Base-by-base conservation (phyloP, 805 yeast genomes). In the Nakazawaea siamensis region DNA sequence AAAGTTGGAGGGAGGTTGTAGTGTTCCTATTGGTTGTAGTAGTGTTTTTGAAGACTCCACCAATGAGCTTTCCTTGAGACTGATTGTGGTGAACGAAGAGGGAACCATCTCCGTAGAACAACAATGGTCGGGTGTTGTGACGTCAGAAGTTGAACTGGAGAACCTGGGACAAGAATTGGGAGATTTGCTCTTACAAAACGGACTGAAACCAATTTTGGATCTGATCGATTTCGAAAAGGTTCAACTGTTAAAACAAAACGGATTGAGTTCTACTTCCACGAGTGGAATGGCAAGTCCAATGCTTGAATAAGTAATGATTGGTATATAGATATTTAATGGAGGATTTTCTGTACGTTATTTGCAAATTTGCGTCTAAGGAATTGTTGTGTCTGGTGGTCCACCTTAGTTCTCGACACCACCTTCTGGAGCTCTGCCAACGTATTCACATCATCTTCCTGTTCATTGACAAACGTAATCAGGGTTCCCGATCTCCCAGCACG, bases 1-100 rank as follows among this genome's bases (percentile, higher is more conserved):
- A 57, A 68, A 81, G 17, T 68, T 92, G 40, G 97, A 92, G 62
- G 98, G 97, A 42, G 98, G 98, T 7, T 92, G 98, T 59, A 85
- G 96, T 1, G 97, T 92, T 13, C 98, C 98, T 5, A 83, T 92
- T 44, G 98, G 98, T 34, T 95, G 86, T 19, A 70, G 76, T 43
- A 67, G 87, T n/a, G 44, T 49, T 7, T 60, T 70, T 44, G 57
- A 70, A 35, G 58, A 55, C 15, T 45, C 33, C 2, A 64, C 76
- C 0, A 58, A 66, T 24, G 44, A 43, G 7, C 64, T 87, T 37
- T 49, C 53, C 4, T 58, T 88, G 42, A 72, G 73, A 43, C 94
- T 83, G 5, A 68, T 82, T 24, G 94, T 90, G 12, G 81, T 87
- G 21, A 73, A 81, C 42, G 88, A 88, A 8, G 95, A 88, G 54